A percentile compares a stretch with the other conserved stretches of the same genome.
Conservation (phyloP, 768 basidiomycete genomes). For the Xanthoconium purpureum region DNA sequence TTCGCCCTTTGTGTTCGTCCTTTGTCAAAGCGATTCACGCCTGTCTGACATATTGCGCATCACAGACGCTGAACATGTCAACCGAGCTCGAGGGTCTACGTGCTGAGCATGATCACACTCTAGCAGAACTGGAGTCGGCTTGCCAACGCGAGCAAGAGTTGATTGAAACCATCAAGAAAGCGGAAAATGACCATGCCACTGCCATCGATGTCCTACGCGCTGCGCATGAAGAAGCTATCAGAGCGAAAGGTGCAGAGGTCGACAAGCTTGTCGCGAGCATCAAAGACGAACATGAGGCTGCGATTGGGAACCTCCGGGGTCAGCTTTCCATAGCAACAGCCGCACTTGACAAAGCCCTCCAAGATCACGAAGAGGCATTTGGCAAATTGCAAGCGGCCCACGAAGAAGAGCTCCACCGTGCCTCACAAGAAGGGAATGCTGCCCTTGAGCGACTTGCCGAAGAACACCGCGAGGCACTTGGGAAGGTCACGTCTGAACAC, state of each 20-base stretch:
- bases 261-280: constrained; percentile 42
- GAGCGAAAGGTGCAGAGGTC: constrained; percentile 40
- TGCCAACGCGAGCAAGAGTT: constrained; percentile 57
- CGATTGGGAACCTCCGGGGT: constrained; percentile 37
- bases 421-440: constrained; percentile 53
- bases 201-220: constrained; percentile 47
- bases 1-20: background rate
- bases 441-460: constrained; percentile 45
- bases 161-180: constrained; percentile 45
- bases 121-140: constrained; percentile 52
- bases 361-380: constrained; percentile 59
- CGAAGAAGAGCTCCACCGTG: constrained; percentile 49
- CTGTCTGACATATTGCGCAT: background rate
- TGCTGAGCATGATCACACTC: constrained; percentile 52
- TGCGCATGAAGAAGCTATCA: constrained; percentile 45
- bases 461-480: constrained; percentile 53
- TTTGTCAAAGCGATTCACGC: background rate
- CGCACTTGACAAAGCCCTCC: constrained; percentile 45
- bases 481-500: constrained; percentile 52
- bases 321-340: constrained; percentile 45
- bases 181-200: constrained; percentile 47
- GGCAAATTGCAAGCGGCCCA: constrained; percentile 56
- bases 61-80: constrained; percentile 81
- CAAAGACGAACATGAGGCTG: constrained; percentile 47
- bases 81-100: constrained; percentile 77